These are phyloP conservation scores for Cochlearia excelsa DNA, from an alignment of 345 rosid species.

Conservation along the genomic window DNA sequence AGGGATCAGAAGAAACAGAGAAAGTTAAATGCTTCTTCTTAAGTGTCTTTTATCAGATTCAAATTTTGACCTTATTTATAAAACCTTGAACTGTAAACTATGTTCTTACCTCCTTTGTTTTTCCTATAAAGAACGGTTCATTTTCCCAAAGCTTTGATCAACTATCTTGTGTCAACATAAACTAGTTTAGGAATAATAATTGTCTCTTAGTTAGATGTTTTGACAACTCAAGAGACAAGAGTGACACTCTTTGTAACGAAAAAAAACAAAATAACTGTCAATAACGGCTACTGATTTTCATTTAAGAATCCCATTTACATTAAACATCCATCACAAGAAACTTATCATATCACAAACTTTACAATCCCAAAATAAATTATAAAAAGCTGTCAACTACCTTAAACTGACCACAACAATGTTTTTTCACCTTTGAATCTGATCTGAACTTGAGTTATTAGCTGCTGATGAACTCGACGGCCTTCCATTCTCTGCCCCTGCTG, in stretches of 20 bases:
- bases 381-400: conserved; percentile 35
- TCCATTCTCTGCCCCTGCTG: conserved; percentile 56
- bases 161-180: neutral
- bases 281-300: conserved; percentile 10
- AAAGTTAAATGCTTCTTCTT: conserved; percentile 36
- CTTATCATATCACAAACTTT: conserved; percentile 23
- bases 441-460: conserved; percentile 76
- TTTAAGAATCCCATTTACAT: conserved; percentile 35
- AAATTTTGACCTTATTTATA: conserved; percentile 21
- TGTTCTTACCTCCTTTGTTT: neutral
- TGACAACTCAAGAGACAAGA: no score
- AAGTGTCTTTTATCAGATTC: neutral
- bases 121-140: neutral
- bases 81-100: neutral
- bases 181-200: neutral
- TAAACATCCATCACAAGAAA: conserved; percentile 13
- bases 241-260: no score
- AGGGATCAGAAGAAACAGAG: conserved; percentile 58
- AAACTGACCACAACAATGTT: conserved; percentile 20
- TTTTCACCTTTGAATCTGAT: conserved; percentile 69
- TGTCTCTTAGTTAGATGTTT: no score
- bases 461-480: conserved; percentile 75
- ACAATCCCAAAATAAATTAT: conserved; percentile 23
- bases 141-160: neutral
- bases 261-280: neutral